Evolutionary conservation across 108 stramenopile species (phyloP).

Genomic region (Cylindrotheca closterium): DNA sequence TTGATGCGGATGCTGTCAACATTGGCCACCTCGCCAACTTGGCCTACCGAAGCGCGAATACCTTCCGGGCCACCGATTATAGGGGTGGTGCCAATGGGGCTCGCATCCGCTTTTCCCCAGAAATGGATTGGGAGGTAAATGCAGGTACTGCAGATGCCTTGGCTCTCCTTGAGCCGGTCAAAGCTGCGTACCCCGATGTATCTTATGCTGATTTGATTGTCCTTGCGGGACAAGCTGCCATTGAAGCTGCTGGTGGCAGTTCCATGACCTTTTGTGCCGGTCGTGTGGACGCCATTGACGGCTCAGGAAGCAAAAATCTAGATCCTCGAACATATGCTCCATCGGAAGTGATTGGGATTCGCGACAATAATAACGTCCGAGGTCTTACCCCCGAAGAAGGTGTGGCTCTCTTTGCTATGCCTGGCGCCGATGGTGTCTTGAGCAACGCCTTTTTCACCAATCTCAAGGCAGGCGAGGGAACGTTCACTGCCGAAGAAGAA

Average conservation of each 20-base stretch:
- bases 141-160: constrained; percentile 77
- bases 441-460: neutral
- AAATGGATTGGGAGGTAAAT: constrained; percentile 91
- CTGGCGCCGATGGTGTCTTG: neutral
- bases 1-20: no score
- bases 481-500: no score
- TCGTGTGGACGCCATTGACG: constrained; percentile 69
- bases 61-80: no score
- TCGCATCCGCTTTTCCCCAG: constrained; percentile 94
- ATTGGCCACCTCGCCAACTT: no score
- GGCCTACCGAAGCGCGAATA: no score
- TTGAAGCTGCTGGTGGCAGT: constrained; percentile 79
- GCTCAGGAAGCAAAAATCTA: no score
- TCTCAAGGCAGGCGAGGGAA: no score
- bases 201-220: constrained; percentile 78
- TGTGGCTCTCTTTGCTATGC: neutral
- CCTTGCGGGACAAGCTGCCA: constrained; percentile 69
- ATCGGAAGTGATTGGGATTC: no score
- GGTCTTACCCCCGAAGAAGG: neutral
- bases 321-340: no score
- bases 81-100: constrained; percentile 74
- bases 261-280: constrained; percentile 75
- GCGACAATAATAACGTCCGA: neutral
- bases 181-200: constrained; percentile 66
- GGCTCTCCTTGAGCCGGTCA: constrained; percentile 81